phyloP scores from a whole-genome alignment of 2,329 filamentous ascomycete genomes.

The Fusarium phyllophilum region DNA sequence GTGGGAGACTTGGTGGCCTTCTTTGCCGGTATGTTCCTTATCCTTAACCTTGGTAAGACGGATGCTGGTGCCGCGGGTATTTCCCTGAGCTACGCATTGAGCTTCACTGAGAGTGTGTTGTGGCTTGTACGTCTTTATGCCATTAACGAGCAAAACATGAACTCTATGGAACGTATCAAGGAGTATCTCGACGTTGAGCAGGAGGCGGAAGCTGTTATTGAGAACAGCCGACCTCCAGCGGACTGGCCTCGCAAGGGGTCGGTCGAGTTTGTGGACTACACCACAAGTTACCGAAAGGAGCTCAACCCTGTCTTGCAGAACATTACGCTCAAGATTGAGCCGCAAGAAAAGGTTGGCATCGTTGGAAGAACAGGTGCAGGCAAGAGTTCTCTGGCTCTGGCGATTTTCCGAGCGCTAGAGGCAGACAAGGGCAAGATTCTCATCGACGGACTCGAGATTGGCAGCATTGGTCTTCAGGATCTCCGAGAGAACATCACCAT shows the following conservation, averaged over 20 bases:
- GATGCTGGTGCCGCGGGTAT: slow-evolving; percentile 93
- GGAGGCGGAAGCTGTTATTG: slow-evolving; percentile 81
- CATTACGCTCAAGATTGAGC: slow-evolving; percentile 85
- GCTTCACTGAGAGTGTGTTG: slow-evolving; percentile 94
- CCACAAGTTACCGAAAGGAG: slow-evolving; percentile 87
- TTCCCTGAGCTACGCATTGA: slow-evolving; percentile 94
- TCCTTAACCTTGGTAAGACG: slow-evolving; percentile 82
- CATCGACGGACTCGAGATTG: slow-evolving; percentile 92
- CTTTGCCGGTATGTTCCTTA: slow-evolving; percentile 91
- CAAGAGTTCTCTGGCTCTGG: slow-evolving; percentile 93
- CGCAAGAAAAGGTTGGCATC: slow-evolving; percentile 93
- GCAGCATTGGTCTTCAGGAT: slow-evolving; percentile 90
- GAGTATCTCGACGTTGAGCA: slow-evolving; percentile 97
- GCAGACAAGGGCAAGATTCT: slow-evolving; percentile 89
- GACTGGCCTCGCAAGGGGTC: slow-evolving; percentile 89
- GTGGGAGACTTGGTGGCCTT: slow-evolving; percentile 93
- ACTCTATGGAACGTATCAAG: slow-evolving; percentile 96
- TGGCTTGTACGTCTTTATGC: slow-evolving; percentile 97
- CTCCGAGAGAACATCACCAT: slow-evolving; percentile 95
- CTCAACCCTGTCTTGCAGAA: slow-evolving; percentile 86
- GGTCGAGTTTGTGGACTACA: slow-evolving; percentile 89
- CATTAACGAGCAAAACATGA: slow-evolving; percentile 99
- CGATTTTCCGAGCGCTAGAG: slow-evolving; percentile 92
- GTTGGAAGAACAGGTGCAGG: slow-evolving; percentile 95
- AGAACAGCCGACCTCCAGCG: slow-evolving; percentile 78